phyloP scores from a whole-genome alignment of 2,329 filamentous ascomycete genomes.

The Alternaria atra region DNA sequence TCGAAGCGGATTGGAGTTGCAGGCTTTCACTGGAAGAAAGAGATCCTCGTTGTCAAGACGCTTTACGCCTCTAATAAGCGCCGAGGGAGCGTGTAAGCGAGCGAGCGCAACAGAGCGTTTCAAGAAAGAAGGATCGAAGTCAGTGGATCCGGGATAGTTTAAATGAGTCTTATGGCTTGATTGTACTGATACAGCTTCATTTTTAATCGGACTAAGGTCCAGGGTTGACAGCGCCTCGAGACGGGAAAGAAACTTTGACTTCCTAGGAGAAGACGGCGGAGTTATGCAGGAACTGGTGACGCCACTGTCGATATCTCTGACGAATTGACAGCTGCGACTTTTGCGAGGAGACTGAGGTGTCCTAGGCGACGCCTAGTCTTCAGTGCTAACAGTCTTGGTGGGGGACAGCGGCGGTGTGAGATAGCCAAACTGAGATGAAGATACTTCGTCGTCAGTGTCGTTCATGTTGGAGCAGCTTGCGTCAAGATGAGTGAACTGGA shows the following conservation, averaged over 20 bases:
- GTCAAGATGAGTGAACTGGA: conserved; percentile 12
- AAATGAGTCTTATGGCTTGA: conserved; percentile 22
- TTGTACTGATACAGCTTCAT: conserved; percentile 4
- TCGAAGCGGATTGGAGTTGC: neutral
- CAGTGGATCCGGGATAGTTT: conserved; percentile 10
- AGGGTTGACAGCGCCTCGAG: conserved; percentile 26
- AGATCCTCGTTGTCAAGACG: neutral
- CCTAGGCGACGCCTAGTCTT: conserved; percentile 41
- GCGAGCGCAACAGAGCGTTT: conserved; percentile 11
- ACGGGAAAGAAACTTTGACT: conserved; percentile 24
- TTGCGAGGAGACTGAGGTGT: conserved; percentile 46
- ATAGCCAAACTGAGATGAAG: conserved; percentile 26
- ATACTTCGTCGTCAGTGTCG: conserved; percentile 28
- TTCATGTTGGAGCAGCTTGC: conserved; percentile 30
- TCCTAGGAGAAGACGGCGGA: conserved; percentile 38
- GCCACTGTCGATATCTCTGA: conserved; percentile 24
- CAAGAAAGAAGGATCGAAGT: neutral
- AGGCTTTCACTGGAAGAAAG: neutral
- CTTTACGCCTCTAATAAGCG: neutral
- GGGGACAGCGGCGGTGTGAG: conserved; percentile 48
- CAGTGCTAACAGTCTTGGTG: conserved; percentile 46
- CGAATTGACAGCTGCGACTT: conserved; percentile 37
- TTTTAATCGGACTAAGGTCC: conserved; percentile 21
- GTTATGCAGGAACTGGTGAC: conserved; percentile 18
- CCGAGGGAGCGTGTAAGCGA: conserved; percentile 22